Evolutionary conservation across 2,329 filamentous ascomycete genomes (phyloP), one percentile per base, ranked within the genome.

Genomic region (Neobulgaria alba): DNA sequence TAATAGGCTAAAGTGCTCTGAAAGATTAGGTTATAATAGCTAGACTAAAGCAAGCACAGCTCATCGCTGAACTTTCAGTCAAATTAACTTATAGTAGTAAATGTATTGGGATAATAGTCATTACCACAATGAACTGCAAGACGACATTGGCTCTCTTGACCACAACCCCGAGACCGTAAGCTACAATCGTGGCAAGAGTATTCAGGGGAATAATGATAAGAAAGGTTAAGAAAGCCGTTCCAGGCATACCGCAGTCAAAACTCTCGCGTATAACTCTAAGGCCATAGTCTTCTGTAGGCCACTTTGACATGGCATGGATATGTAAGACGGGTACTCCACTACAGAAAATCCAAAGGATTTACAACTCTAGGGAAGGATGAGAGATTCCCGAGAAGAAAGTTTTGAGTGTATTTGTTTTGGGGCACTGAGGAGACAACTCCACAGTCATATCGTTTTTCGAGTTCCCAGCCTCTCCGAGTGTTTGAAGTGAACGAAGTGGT

Each of bases 1-100:
- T 36, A 17, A 21, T 36, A 36, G 7, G 33, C 33, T 36, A 20
- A 36, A n/a, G 18, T 36, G 15, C 33, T 36, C 12, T 10, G 33
- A 20, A 36, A 36, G 12, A 36, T 12, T n/a, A 36, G 7, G 15
- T 20, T 36, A 14, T 36, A 21, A 23, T 36, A 36, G 18, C 33
- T 36, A n/a, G 20, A 23, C 33, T 21, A 14, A 14, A 14, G 4
- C 16, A 5, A 31, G 29, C 4, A 31, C 12, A 12, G 4, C 29
- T 15, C 12, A 31, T 5, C 12, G n/a, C 29, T 29, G 12, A 31
- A 31, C 29, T 5, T 14, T 12, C 29, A 5, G 12, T 12, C 29
- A 31, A 5, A 31, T 31, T 5, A 5, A 31, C 29, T 31, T 31
- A 31, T 15, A 31, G n/a, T n/a, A n/a, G 29, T 15, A 31, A 31